Conservation (phyloP, 306 rosid species). For the Sindora glabra region DNA sequence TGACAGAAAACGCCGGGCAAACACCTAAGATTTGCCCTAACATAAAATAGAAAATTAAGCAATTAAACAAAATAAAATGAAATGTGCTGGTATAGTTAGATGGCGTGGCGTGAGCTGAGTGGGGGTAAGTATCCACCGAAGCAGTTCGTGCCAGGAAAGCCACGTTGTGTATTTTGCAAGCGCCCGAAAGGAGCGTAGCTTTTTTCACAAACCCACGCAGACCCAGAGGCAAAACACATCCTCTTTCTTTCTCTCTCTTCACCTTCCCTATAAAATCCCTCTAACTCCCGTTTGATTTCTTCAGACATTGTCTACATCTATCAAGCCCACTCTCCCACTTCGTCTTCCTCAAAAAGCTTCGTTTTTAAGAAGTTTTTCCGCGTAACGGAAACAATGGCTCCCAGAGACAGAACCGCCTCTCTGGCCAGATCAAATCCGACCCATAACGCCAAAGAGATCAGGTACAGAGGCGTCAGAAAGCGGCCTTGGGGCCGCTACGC, state of each 20-base stretch:
- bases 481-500: conserved; percentile 96
- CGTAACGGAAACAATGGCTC: conserved; percentile 65
- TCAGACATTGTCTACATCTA: conserved; percentile 21
- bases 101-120: conserved; percentile 26
- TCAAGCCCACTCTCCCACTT: not conserved
- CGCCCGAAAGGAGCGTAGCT: conserved; percentile 61
- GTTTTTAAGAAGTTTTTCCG: too few species aligned
- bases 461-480: conserved; percentile 71
- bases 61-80: too few species aligned
- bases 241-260: not conserved
- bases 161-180: conserved; percentile 33
- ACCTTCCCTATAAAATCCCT: conserved; percentile 20
- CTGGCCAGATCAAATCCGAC: not conserved
- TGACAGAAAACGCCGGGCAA: too few species aligned
- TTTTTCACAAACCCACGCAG: conserved; percentile 16
- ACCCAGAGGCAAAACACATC: not conserved
- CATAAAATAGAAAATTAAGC: too few species aligned
- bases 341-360: not conserved
- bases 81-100: not conserved
- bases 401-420: conserved; percentile 23
- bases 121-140: conserved; percentile 20
- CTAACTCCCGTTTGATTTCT: not conserved
- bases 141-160: conserved; percentile 45
- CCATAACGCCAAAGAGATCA: conserved; percentile 44
- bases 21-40: too few species aligned